Conservation (phyloP, 129 eudicot genomes). For the Lactuca saligna region DNA sequence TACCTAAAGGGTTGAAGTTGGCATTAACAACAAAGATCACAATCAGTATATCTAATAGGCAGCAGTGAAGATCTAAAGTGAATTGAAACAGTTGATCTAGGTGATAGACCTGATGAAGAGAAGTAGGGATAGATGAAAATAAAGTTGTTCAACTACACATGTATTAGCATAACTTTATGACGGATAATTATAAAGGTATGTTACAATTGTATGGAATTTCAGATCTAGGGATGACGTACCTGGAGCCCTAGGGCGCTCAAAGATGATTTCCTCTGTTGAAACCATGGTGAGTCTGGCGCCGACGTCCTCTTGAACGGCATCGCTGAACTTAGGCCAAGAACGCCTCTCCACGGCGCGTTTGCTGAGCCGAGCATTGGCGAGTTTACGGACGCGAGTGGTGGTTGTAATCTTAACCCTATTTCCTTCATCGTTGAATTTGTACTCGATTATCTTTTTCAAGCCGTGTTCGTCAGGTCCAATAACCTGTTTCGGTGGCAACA, state of each 20-base stretch:
- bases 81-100: background rate
- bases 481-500: constrained; percentile 68
- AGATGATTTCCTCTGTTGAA: constrained; percentile 79
- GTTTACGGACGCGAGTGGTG: constrained; percentile 70
- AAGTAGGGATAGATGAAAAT: too few species aligned
- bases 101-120: background rate
- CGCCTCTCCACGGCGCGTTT: constrained; percentile 80
- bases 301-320: constrained; percentile 85
- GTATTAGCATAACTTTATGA: background rate
- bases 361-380: constrained; percentile 76
- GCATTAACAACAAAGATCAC: background rate
- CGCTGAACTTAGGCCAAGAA: constrained; percentile 85
- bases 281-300: constrained; percentile 80
- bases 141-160: background rate
- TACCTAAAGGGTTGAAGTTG: constrained; percentile 36
- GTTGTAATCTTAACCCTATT: constrained; percentile 77
- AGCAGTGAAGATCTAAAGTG: background rate
- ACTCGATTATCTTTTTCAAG: constrained; percentile 65
- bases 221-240: constrained; percentile 38
- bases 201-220: background rate
- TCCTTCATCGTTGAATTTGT: constrained; percentile 72
- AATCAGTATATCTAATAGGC: too few species aligned
- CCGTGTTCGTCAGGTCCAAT: constrained; percentile 85
- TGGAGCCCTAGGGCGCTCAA: constrained; percentile 76
- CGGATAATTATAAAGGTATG: background rate